A percentile compares a stretch with the other conserved stretches of the same genome.
phyloP scores from a whole-genome alignment of 2,329 filamentous ascomycete species.

The Aspergillus ochraceus region DNA sequence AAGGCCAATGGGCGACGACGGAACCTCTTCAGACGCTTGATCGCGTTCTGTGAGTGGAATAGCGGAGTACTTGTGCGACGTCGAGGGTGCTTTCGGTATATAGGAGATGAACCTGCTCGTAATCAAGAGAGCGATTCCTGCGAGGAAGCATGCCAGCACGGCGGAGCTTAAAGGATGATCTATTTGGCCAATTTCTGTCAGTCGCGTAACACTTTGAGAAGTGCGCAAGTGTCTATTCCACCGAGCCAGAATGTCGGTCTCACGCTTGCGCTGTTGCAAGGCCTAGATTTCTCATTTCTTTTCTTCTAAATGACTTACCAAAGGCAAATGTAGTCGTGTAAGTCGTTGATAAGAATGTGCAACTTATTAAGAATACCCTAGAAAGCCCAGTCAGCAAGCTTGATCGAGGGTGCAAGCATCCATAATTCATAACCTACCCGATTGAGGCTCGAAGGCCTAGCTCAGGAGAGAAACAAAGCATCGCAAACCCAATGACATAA shows the following conservation, averaged over 20 bases:
- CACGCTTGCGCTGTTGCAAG: not conserved
- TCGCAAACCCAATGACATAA: constrained; percentile 19
- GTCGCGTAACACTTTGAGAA: not conserved
- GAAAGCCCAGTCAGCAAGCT: constrained; percentile 19
- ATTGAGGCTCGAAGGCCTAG: constrained; percentile 32
- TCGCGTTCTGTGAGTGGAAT: constrained; percentile 32
- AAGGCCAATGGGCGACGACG: constrained; percentile 6
- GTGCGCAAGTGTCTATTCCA: too few relatives aligned
- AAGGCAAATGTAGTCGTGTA: constrained; percentile 41
- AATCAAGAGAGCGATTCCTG: constrained; percentile 39
- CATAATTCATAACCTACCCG: constrained; percentile 25
- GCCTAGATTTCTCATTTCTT: not conserved
- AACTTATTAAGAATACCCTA: constrained; percentile 36
- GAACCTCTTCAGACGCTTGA: constrained; percentile 17
- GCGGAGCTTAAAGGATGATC: constrained; percentile 50
- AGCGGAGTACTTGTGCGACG: constrained; percentile 26
- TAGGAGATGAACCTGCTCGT: constrained; percentile 35
- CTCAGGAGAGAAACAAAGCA: constrained; percentile 31
- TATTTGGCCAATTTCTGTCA: constrained; percentile 23
- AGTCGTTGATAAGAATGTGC: constrained; percentile 34
- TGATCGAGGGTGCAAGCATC: not conserved
- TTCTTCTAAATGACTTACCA: constrained; percentile 26
- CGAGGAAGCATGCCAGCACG: constrained; percentile 42
- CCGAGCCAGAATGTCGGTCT: too few relatives aligned
- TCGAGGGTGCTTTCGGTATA: constrained; percentile 22